Percentiles rank a stretch among this genome's conserved stretches.
phyloP scores from a whole-genome alignment of 202 grass and related monocot genomes.

The Sporobolus alterniflorus region DNA sequence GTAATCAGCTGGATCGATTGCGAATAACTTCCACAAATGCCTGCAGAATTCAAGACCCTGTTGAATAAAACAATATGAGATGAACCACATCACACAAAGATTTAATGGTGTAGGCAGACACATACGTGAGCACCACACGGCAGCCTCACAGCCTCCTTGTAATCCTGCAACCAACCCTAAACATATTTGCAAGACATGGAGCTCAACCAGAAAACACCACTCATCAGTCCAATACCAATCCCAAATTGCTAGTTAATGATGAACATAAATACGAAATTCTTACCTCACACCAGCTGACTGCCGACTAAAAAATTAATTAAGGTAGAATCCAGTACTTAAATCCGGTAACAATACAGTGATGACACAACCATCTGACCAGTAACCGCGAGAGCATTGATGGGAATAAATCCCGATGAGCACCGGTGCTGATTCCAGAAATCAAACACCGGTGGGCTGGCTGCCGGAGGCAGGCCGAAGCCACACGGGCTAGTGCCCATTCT shows the following conservation, averaged over 20 bases:
- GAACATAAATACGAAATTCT: not conserved
- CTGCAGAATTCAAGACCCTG: slow-evolving; percentile 46
- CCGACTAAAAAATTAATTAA: too few relatives aligned
- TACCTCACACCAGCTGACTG: too few relatives aligned
- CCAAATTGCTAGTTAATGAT: not conserved
- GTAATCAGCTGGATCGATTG: slow-evolving; percentile 96
- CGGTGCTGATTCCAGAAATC: too few relatives aligned
- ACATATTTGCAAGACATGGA: not conserved
- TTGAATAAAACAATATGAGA: slow-evolving; percentile 26
- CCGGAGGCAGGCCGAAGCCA: too few relatives aligned
- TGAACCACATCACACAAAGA: not conserved
- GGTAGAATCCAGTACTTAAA: too few relatives aligned
- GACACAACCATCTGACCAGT: too few relatives aligned
- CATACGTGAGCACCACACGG: too few relatives aligned
- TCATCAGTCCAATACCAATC: not conserved
- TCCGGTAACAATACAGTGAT: too few relatives aligned
- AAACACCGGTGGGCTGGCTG: too few relatives aligned
- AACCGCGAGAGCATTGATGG: too few relatives aligned
- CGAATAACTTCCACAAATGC: slow-evolving; percentile 93
- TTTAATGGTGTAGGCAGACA: not conserved
- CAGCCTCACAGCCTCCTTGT: slow-evolving; percentile 85
- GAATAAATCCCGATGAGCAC: too few relatives aligned
- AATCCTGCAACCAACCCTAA: slow-evolving; percentile 58
- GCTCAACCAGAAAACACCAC: not conserved
- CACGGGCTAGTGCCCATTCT: too few relatives aligned